Base-by-base conservation (phyloP, 768 basidiomycete species). In the Chiua virens region DNA sequence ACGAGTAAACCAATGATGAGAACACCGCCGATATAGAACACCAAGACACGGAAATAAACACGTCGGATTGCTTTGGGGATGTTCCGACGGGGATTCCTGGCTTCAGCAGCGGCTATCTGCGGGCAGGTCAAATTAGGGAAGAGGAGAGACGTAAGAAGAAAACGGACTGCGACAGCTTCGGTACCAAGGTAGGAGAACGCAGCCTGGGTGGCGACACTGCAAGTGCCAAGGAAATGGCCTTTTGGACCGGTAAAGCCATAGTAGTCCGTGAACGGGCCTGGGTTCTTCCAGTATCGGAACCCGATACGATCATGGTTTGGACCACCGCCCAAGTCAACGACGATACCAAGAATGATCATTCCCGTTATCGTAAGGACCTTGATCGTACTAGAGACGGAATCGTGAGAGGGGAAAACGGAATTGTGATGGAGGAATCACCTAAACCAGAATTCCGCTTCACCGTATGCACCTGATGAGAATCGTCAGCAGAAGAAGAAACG, bases 181-280 rank as follows among this genome's bases (percentile, higher is more conserved):
- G 82, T 81, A 13, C 84, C 84, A 25, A 79, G 73, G 64, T 74
- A 83, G 13, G 80, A 75, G 69, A 84, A 85, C 4, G 78, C 79
- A 14, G 83, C 85, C 58, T 83, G 79, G 9, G 73, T 76, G 47
- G 80, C 73, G 42, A 81, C 81, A 2, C 79, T 73, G 71, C 76
- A 82, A 49, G 71, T 71, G 5, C 73, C 73, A 13, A 76, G 61
- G 72, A 85, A 85, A 23, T 72, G 74, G 20, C 82, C 82, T 36
- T 71, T 73, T 2, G 70, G 49, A 1, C 83, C 83, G 23, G 59
- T 47, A 37, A 73, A 68, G 4, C 58, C 63, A 34, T 70, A 10
- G 49, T 53, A 78, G 53, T 83, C 70, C 1, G 70, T 72, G 57
- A 86, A 79, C 0, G 84, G 79, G 1, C 85, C 85, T 0, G 84